Conservation (phyloP, 257 asterid genomes). For the Scutellaria baicalensis region DNA sequence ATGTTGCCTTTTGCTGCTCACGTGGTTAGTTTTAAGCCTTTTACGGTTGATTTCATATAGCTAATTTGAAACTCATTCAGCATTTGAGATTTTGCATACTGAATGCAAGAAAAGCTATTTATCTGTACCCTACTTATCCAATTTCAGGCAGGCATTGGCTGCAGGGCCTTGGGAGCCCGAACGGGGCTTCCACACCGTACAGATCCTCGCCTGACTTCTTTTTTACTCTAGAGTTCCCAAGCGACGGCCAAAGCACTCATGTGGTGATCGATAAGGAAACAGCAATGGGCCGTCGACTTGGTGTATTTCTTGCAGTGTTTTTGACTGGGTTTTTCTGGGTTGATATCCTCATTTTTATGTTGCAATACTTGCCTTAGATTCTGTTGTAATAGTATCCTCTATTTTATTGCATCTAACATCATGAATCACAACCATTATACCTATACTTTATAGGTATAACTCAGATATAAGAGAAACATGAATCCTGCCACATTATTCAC, state of each 20-base stretch:
- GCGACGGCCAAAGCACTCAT: constrained; percentile 22
- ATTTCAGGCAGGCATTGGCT: constrained; percentile 77
- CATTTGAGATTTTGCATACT: neutral
- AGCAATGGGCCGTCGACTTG: constrained; percentile 34
- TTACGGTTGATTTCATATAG: neutral
- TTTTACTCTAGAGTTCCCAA: constrained; percentile 54
- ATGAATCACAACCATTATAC: neutral
- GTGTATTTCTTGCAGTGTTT: constrained; percentile 34
- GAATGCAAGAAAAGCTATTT: constrained; percentile 7
- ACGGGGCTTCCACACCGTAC: constrained; percentile 63
- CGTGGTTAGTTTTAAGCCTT: constrained; percentile 60
- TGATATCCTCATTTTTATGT: constrained; percentile 45
- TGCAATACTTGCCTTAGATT: constrained; percentile 29
- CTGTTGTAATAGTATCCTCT: neutral
- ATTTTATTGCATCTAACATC: neutral
- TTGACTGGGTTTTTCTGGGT: constrained; percentile 49
- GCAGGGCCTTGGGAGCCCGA: constrained; percentile 90
- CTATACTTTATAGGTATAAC: neutral
- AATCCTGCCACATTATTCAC: no score
- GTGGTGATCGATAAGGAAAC: constrained; percentile 7
- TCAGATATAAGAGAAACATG: no score
- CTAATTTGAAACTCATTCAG: neutral
- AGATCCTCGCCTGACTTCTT: constrained; percentile 64
- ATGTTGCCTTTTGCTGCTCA: constrained; percentile 93
- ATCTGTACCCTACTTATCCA: neutral